Conservation (phyloP, 306 rosid genomes). For the Prunus mira region DNA sequence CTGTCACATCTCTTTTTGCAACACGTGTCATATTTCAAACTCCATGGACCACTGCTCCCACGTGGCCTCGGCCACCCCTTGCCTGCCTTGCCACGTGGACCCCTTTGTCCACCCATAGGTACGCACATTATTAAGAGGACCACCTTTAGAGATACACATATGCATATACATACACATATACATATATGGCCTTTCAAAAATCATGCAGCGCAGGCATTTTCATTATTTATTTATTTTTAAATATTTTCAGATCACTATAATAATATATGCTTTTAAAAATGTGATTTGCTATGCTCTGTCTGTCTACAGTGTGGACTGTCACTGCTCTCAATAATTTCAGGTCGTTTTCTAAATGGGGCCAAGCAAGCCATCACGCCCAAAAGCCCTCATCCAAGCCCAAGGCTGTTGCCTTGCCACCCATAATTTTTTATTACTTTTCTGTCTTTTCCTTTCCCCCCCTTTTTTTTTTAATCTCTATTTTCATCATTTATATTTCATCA, state of each 20-base stretch:
- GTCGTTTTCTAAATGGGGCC: constrained; percentile 49
- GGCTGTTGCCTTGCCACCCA: constrained; percentile 31
- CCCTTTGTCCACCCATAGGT: constrained; percentile 37
- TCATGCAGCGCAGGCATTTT: constrained; percentile 18
- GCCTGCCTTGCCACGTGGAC: constrained; percentile 28
- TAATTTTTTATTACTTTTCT: constrained; percentile 27
- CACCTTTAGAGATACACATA: constrained; percentile 29
- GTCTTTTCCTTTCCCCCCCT: background rate
- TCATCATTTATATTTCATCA: background rate
- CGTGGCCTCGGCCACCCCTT: constrained; percentile 54
- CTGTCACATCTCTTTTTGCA: constrained; percentile 38
- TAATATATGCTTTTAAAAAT: too few species aligned
- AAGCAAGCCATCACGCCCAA: constrained; percentile 24
- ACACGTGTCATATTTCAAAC: constrained; percentile 36
- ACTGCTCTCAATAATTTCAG: constrained; percentile 50
- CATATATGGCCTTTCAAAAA: constrained; percentile 9
- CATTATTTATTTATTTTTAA: background rate
- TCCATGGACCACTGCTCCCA: constrained; percentile 63
- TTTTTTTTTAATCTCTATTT: background rate
- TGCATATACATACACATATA: background rate
- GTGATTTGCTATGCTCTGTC: background rate
- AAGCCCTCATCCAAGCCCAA: constrained; percentile 37
- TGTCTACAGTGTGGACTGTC: background rate
- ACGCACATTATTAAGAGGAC: constrained; percentile 43
- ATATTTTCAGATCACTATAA: constrained; percentile 10